A percentile compares a stretch with the other conserved stretches of the same genome.
Conservation (phyloP, 345 rosid species). For the Geranium brycei region DNA sequence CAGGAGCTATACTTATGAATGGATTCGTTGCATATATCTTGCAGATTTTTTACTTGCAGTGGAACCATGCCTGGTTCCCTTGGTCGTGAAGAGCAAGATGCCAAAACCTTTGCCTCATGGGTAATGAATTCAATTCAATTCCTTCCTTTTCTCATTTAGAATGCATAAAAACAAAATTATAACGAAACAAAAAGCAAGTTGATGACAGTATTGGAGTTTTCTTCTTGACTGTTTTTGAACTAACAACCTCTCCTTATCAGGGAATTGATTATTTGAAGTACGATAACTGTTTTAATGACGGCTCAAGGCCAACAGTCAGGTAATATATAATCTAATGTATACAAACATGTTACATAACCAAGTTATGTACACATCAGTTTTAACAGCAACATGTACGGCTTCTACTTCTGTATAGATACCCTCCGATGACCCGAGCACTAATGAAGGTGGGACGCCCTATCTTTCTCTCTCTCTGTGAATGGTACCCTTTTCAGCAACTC, state of each 20-base stretch:
- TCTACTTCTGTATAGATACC: conserved; percentile 8
- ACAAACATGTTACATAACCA: neutral
- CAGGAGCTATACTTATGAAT: neutral
- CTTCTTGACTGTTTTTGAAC: neutral
- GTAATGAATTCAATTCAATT: conserved; percentile 10
- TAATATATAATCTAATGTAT: neutral
- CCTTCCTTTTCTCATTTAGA: neutral
- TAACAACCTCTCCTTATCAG: conserved; percentile 6
- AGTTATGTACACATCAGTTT: neutral
- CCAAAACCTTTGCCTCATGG: conserved; percentile 44
- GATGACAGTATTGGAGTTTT: neutral
- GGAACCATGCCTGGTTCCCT: conserved; percentile 47
- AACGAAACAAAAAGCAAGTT: neutral
- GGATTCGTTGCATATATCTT: neutral
- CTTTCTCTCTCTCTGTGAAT: conserved; percentile 36
- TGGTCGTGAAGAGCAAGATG: conserved; percentile 40
- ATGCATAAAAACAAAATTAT: neutral
- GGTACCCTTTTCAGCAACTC: conserved; percentile 6
- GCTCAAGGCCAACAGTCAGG: conserved; percentile 20
- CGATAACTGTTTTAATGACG: conserved; percentile 23
- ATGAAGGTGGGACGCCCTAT: conserved; percentile 25
- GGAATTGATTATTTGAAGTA: conserved; percentile 34
- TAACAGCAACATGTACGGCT: neutral
- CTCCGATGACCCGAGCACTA: conserved; percentile 22
- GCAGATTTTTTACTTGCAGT: conserved; percentile 30